Conservation (phyloP, 805 yeast species). For the Candida glaebosa region DNA sequence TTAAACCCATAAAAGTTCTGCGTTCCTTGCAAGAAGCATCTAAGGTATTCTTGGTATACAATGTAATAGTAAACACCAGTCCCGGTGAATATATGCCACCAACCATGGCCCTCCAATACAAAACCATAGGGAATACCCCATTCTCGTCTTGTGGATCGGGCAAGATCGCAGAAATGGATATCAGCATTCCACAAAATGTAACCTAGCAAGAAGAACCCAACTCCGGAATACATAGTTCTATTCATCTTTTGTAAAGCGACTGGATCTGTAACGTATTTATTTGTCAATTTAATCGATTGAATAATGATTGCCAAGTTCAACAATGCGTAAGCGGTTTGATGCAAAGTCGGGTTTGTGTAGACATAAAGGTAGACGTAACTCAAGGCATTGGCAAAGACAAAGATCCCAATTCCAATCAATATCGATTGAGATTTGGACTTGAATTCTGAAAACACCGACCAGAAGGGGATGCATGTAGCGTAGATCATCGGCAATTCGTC, state of each 20-base stretch:
- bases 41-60: conserved; percentile 71
- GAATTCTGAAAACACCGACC: conserved; percentile 72
- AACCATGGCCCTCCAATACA: conserved; percentile 86
- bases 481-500: conserved; percentile 98
- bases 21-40: conserved; percentile 60
- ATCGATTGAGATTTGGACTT: conserved; percentile 35
- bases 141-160: conserved; percentile 56
- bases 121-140: conserved; percentile 84
- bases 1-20: conserved; percentile 53
- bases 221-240: conserved; percentile 56
- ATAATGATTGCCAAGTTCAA: conserved; percentile 71
- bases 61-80: conserved; percentile 84
- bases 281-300: conserved; percentile 53
- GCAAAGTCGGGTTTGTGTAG: conserved; percentile 79
- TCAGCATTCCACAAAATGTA: conserved; percentile 88
- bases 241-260: conserved; percentile 47
- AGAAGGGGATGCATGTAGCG: conserved; percentile 93
- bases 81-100: conserved; percentile 95
- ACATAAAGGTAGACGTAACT: conserved; percentile 66
- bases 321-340: conserved; percentile 79
- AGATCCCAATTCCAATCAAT: conserved; percentile 46
- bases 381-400: conserved; percentile 53
- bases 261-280: conserved; percentile 48
- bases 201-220: conserved; percentile 64
- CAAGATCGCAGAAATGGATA: conserved; percentile 66